Conservation (phyloP, 495 filamentous ascomycete genomes). For the Glutinoglossum americanum region DNA sequence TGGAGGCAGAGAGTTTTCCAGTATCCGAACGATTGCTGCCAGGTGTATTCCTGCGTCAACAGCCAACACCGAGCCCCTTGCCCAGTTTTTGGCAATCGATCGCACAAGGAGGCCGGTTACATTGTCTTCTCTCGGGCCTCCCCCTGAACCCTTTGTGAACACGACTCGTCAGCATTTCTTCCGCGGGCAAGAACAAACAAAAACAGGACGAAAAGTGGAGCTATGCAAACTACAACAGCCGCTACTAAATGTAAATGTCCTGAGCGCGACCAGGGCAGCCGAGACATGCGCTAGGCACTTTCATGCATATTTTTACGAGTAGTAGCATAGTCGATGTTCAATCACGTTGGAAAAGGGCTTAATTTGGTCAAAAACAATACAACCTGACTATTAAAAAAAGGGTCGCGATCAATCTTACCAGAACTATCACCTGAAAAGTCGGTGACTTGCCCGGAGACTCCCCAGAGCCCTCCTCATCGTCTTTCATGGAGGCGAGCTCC, state of each 20-base stretch:
- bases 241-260: neutral
- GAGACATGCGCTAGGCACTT: neutral
- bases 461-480: conserved; percentile 2
- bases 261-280: neutral
- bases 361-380: neutral
- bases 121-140: conserved; percentile 74
- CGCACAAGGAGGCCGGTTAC: conserved; percentile 78
- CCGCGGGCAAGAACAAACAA: neutral
- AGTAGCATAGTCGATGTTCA: neutral
- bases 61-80: conserved; percentile 56
- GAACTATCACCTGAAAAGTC: conserved; percentile 6
- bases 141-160: conserved; percentile 51
- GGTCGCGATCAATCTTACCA: too few species aligned
- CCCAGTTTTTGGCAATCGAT: conserved; percentile 56
- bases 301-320: neutral
- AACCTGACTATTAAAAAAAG: neutral
- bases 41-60: conserved; percentile 88
- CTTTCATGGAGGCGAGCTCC: conserved; percentile 2
- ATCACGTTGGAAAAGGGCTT: neutral
- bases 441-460: conserved; percentile 1
- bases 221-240: neutral
- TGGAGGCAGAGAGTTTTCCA: conserved; percentile 29
- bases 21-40: conserved; percentile 52
- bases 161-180: neutral
- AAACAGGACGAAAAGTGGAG: neutral